Base-by-base conservation (phyloP, 768 basidiomycete genomes). In the Amanita polypyramis region DNA sequence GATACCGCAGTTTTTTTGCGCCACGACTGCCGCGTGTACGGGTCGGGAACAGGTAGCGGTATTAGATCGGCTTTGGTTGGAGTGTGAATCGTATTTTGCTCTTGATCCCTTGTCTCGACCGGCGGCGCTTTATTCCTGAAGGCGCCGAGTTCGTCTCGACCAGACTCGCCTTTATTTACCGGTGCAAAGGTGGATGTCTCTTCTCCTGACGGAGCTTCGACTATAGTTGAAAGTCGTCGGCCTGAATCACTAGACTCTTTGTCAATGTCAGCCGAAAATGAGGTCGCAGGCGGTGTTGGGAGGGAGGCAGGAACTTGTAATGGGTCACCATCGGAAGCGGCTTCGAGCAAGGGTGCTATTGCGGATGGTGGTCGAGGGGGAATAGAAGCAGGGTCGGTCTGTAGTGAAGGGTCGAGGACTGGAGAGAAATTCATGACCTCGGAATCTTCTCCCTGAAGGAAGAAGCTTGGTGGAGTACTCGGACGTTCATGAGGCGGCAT, bases 391-490 rank as follows among this genome's bases (percentile, higher is more conserved):
- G 52, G 14, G 55, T 50, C n/a, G 53, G 49, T 43, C 56, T 56
- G n/a, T 34, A 15, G 17, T 9, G 33, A 39, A 29, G 63, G 51
- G 11, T 59, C 54, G n/a, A 62, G 59, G 46, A 60, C 56, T 6
- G 68, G 62, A 33, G 66, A 60, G 10, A 57, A 58, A 21, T 60
- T 56, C 30, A 55, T 41, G 17, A 56, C 44, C 10, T 60, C 61
- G 1, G 63, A 61, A 17, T 56, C 59, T 7, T 55, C 58, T 45
- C 60, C 65, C 34, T 67, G 60, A 5, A 69, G 60, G 51, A 68
- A 70, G 55, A 65, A 62, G 47, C 67, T 70, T 12, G 68, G 69
- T 11, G 69, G 69, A 1, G 69, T 62, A 25, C 65, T 56, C 14
- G 68, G 68, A 38, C 53, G 59, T 19, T 57, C 60, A 43, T 43